Conservation (phyloP, 306 rosid genomes). For the Hylodesmum podocarpum region DNA sequence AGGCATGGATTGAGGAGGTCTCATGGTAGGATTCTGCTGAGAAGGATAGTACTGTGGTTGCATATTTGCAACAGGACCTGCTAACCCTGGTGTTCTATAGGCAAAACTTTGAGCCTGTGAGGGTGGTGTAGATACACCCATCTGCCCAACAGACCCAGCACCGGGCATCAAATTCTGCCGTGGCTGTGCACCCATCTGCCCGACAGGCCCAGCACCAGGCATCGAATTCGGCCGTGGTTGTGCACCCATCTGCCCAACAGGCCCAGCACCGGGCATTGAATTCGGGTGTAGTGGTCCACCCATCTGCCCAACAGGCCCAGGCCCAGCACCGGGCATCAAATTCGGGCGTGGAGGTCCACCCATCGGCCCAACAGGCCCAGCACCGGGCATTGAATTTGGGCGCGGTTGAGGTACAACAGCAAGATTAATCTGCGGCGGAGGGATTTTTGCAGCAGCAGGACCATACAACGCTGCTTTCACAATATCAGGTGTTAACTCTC, state of each 20-base stretch:
- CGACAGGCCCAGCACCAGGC: too few relatives aligned
- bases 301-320: constrained; percentile 55
- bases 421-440: constrained; percentile 80
- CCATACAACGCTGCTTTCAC: constrained; percentile 87
- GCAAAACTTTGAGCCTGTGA: constrained; percentile 60
- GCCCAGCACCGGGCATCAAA: constrained; percentile 34
- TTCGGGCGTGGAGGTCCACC: too few relatives aligned
- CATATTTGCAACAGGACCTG: constrained; percentile 51
- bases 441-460: constrained; percentile 93
- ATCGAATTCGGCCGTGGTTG: too few relatives aligned
- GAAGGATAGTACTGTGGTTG: constrained; percentile 57
- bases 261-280: constrained; percentile 32
- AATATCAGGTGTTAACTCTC: constrained; percentile 83
- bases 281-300: constrained; percentile 45
- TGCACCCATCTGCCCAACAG: too few relatives aligned
- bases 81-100: constrained; percentile 64
- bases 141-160: constrained; percentile 51
- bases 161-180: constrained; percentile 43
- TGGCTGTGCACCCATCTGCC: too few relatives aligned
- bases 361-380: constrained; percentile 49
- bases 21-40: constrained; percentile 58
- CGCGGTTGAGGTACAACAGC: constrained; percentile 51
- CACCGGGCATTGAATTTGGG: constrained; percentile 35
- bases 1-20: constrained; percentile 69
- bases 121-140: constrained; percentile 51